Evolutionary conservation across 495 filamentous ascomycete species (phyloP), one percentile per base, ranked within the genome.

Genomic region (Aspergillus nanangensis): DNA sequence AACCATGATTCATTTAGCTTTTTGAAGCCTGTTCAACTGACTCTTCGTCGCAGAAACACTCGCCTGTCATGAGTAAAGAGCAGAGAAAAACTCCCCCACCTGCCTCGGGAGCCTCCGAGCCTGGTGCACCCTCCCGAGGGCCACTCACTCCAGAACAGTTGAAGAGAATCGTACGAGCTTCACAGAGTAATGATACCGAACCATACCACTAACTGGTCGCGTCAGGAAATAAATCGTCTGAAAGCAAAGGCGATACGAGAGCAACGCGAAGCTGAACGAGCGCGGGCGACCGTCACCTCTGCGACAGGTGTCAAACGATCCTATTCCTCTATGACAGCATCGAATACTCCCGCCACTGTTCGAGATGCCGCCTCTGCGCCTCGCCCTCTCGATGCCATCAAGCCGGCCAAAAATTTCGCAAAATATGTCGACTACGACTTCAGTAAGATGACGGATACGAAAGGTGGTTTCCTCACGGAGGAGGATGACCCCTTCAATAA

Each of bases 341-440:
- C 73, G 38, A 58, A 78, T 9, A 70, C 77, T 0, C 84, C 86
- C 0, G 56, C 75, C 4, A 88, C 74, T 9, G 71, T 77, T 40
- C 86, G 87, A 52, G 86, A 94, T 74, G 87, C 80, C 42, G 62
- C 55, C 17, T 55, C 64, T 25, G 50, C 62, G 22, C 55, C 58
- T 37, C 60, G 66, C 19, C 72, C 67, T 8, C 64, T 77, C 15
- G 76, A 81, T 38, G 66, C 75, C 11, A 87, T 95, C 48, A 78
- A 77, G 45, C 80, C 85, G 2, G 85, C 82, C 38, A 79, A 77
- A 44, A 95, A 92, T 54, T 96, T 96, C 56, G 78, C 82, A 34
- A 89, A 90, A 65, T 97, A 83, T 66, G 88, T 98, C 53, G 93
- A 98, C 47, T 96, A 96, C 64, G 94, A 98, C 69, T 90, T 98